These are phyloP conservation scores for Tremella fuciformis DNA, from an alignment of 768 basidiomycete species.

Conservation along the genomic window DNA sequence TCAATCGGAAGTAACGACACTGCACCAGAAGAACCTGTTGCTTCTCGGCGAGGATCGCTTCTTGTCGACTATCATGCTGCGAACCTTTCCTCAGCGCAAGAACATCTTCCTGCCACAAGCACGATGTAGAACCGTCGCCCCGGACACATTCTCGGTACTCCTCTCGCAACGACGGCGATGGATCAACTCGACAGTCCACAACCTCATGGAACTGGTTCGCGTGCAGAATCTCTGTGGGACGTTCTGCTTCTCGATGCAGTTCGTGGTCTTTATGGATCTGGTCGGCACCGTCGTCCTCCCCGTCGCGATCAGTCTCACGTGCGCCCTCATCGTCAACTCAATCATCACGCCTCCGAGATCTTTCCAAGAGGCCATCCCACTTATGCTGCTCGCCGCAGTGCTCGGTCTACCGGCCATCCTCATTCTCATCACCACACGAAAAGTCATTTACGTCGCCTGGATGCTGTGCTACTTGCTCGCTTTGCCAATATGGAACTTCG, in stretches of 20 bases:
- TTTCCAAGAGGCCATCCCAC: slow-evolving; percentile 90
- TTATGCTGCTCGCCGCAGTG: slow-evolving; percentile 82
- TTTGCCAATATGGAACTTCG: slow-evolving; percentile 92
- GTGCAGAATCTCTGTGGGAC: slow-evolving; percentile 97
- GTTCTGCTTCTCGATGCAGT: slow-evolving; percentile 99
- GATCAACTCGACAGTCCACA: slow-evolving; percentile 99
- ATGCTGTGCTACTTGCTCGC: slow-evolving; percentile 92
- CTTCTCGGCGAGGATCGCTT: slow-evolving; percentile 98
- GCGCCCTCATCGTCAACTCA: slow-evolving; percentile 77
- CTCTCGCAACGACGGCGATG: slow-evolving; percentile 96
- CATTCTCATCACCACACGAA: slow-evolving; percentile 89
- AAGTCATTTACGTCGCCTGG: slow-evolving; percentile 95
- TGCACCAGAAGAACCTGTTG: slow-evolving; percentile 96
- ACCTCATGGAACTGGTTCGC: slow-evolving; percentile 96
- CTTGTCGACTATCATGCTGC: slow-evolving; percentile 89
- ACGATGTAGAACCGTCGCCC: slow-evolving; percentile 87
- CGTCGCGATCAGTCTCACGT: slow-evolving; percentile 86
- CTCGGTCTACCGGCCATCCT: slow-evolving; percentile 89
- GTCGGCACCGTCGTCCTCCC: slow-evolving; percentile 67
- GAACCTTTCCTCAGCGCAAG: slow-evolving; percentile 96
- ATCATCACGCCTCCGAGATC: slow-evolving; percentile 72
- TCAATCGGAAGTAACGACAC: slow-evolving; percentile 83
- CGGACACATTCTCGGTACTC: slow-evolving; percentile 87
- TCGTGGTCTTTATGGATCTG: slow-evolving; percentile 95
- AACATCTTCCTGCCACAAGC: slow-evolving; percentile 99